Evolutionary conservation across 768 basidiomycete genomes (phyloP).

Genomic region (Boletus subcaerulescens): DNA sequence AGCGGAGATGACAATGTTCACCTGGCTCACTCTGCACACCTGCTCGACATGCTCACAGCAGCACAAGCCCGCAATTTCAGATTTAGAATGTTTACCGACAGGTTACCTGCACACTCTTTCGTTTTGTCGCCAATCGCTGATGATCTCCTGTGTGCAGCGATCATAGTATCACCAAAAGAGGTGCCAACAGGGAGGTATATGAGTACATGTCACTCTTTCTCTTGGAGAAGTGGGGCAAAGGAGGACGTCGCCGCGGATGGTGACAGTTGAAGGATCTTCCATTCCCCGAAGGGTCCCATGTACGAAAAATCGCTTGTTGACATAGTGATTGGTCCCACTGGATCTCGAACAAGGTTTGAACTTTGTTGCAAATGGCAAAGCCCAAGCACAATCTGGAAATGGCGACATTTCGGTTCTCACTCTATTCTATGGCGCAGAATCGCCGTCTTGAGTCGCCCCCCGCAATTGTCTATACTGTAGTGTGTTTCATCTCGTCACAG

Average conservation of each 20-base stretch:
- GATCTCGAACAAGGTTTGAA: background rate
- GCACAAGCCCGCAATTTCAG: constrained; percentile 69
- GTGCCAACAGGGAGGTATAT: constrained; percentile 81
- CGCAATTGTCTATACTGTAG: background rate
- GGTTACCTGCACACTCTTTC: constrained; percentile 44
- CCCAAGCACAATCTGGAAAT: background rate
- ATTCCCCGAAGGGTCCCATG: background rate
- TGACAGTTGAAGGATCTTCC: constrained; percentile 23
- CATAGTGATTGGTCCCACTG: constrained; percentile 1
- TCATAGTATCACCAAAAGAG: constrained; percentile 70
- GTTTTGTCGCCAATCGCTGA: constrained; percentile 6
- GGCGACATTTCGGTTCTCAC: too few species aligned
- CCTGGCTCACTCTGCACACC: constrained; percentile 83
- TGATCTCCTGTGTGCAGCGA: constrained; percentile 48
- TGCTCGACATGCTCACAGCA: constrained; percentile 90
- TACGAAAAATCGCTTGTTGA: constrained; percentile 9
- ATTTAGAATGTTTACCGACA: constrained; percentile 98
- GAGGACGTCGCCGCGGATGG: constrained; percentile 63
- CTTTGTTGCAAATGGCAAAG: background rate
- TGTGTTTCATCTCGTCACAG: background rate
- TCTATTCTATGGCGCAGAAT: background rate
- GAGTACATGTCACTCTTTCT: constrained; percentile 85
- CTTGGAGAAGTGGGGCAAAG: constrained; percentile 91
- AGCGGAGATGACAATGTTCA: constrained; percentile 98
- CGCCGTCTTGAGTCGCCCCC: background rate